Percentiles rank a stretch among this genome's conserved stretches.
These are phyloP conservation scores for Candida yuanshanica DNA, from an alignment of 805 yeast genomes.

Conservation along the genomic window DNA sequence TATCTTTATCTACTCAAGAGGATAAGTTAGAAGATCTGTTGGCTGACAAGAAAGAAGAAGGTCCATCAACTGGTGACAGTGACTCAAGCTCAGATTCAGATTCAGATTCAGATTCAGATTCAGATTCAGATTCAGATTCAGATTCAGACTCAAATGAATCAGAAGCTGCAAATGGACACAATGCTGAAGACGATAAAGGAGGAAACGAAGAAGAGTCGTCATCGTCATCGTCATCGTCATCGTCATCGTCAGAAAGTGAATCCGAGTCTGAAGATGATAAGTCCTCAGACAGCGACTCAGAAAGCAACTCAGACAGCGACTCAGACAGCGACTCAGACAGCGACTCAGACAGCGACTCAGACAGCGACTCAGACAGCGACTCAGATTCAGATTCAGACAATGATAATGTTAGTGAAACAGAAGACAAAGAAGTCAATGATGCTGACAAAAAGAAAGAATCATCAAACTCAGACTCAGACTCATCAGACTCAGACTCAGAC, in stretches of 20 bases:
- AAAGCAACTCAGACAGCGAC: constrained; percentile 17
- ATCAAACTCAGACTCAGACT: constrained; percentile 11
- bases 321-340: constrained; percentile 12
- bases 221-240: constrained; percentile 1
- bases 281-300: constrained; percentile 17
- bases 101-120: constrained; percentile 2
- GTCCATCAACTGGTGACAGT: constrained; percentile 7
- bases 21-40: constrained; percentile 8
- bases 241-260: constrained; percentile 14
- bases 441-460: constrained; percentile 12
- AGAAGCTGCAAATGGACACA: background rate
- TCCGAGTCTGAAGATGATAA: constrained; percentile 20
- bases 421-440: background rate
- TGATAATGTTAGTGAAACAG: background rate
- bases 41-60: constrained; percentile 9
- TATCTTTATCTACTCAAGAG: constrained; percentile 5
- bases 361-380: constrained; percentile 12
- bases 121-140: constrained; percentile 6
- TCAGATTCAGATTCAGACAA: constrained; percentile 9
- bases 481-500: constrained; percentile 15
- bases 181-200: constrained; percentile 4
- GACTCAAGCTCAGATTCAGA: constrained; percentile 8
- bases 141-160: constrained; percentile 4
- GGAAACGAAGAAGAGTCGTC: constrained; percentile 4
- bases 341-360: constrained; percentile 15